phyloP scores from a whole-genome alignment of 768 basidiomycete genomes.

The Serpula lacrymans region DNA sequence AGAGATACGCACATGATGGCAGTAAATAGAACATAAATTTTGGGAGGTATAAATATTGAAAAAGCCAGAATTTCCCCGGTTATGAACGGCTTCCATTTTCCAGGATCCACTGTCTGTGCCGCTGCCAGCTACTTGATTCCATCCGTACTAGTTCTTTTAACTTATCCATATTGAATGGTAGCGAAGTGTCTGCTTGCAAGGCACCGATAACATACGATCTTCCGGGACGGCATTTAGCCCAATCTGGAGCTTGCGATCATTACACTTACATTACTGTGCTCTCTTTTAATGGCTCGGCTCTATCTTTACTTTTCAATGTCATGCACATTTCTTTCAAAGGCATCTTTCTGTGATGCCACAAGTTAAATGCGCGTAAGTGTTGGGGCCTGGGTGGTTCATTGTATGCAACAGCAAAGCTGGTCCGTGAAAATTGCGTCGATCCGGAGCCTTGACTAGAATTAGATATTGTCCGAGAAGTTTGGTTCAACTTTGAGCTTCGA shows the following conservation, averaged over 20 bases:
- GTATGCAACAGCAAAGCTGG: constrained; percentile 22
- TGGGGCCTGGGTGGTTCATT: constrained; percentile 31
- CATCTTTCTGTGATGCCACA: constrained; percentile 38
- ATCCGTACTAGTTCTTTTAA: constrained; percentile 35
- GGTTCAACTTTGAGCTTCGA: constrained; percentile 3
- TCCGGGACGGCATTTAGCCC: not conserved
- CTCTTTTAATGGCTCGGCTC: constrained; percentile 39
- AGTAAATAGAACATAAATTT: no score
- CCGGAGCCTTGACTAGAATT: not conserved
- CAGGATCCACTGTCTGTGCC: constrained; percentile 37
- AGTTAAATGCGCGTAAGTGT: constrained; percentile 40
- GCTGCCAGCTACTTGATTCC: constrained; percentile 40
- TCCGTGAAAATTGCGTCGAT: not conserved
- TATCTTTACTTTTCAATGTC: constrained; percentile 25
- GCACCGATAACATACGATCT: constrained; percentile 45
- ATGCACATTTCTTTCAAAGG: constrained; percentile 38
- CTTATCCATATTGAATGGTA: constrained; percentile 33
- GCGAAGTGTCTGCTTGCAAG: constrained; percentile 33
- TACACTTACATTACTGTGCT: constrained; percentile 45
- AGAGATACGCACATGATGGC: no score
- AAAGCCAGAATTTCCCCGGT: no score
- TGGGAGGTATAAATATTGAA: no score
- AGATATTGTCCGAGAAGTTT: no score
- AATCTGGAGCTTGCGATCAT: not conserved
- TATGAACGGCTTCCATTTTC: no score